Evolutionary conservation across 2,329 filamentous ascomycete genomes (phyloP), one percentile per base, ranked within the genome.

Genomic region (Aaosphaeria pasadenensis): DNA sequence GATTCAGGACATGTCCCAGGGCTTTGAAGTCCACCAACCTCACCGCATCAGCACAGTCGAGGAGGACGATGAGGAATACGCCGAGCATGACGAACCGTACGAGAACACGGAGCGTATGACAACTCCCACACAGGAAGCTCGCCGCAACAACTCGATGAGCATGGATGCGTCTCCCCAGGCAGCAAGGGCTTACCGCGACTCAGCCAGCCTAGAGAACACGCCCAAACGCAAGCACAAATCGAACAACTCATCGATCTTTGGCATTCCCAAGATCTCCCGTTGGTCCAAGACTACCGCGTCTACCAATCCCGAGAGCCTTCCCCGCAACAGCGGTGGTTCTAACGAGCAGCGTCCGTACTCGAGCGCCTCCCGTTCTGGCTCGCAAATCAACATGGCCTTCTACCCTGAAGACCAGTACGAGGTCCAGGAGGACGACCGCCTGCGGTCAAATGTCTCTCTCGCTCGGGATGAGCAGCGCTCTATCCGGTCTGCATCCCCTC

Each of bases 281-380:
- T 99, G 94, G 94, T 97, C 92, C 0, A 94, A 95, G 73, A 97
- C 92, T 2, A 99, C 94, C 0, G 83, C 91, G 4, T 96, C 91
- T 0, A 95, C 90, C 51, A 84, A 91, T 39, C 86, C 89, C 40
- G 87, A 87, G 58, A 87, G 86, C 38, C 87, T 91, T 67, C 83
- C 63, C 32, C 67, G 87, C 38, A 83, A 82, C 60, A 89, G 84
- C 59, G 78, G 77, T 40, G 78, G 77, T 40, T 66, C 62, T 24
- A 77, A 78, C 42, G 73, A 85, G 75, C 72, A 84, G 77, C 69
- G 86, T 75, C 72, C 85, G 71, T 69, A 84, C 72, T 79, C 80
- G 56, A 69, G 82, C 65, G 71, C 80, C n/a, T 96, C 91, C 31
- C 84, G 87, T 35, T 94, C 90, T 7, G 87, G 83, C 1, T 94